Base-by-base conservation (phyloP, 2,329 filamentous ascomycete species). In the Aspergillus brasiliensis region DNA sequence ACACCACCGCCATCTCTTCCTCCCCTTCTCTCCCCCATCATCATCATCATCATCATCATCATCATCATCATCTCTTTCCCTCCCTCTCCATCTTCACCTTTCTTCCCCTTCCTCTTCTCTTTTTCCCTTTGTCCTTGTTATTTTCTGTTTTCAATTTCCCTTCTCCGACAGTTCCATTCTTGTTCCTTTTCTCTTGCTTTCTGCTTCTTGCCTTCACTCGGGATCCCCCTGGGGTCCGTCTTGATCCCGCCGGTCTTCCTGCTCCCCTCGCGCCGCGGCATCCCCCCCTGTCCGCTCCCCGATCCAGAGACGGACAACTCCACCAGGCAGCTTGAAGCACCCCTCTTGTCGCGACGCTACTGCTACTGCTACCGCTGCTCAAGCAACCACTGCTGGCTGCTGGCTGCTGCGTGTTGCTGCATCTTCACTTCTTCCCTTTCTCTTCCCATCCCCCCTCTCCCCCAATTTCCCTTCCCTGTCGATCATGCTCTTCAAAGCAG, bases 251-350 rank as follows among this genome's bases (percentile, higher is more conserved):
- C 61, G 60, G 51, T 46, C 60, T 59, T 51, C 61, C 57, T 53
- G 63, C 58, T 61, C 60, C 63, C 64, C 62, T 66, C 64, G 60
- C 61, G 63, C 64, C 63, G 48, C 59, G 31, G 48, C 59, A 11
- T 11, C 53, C 65, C 66, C 65, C 65, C 69, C 51, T 63, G 62
- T 70, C 69, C 66, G 65, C 64, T 68, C 67, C 66, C 65, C 69
- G 57, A 40, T 51, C 57, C 53, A 51, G 37, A 49, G 52, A 46
- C 58, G 59, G 60, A 49, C 69, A 34, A 66, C 63, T 65, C 67
- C 62, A 48, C 48, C 49, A 58, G 31, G 31, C n/a, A n/a, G n/a
- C 31, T 34, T 34, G 10, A 34, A 34, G 58, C 52, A 56, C 68
- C 62, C 64, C 65, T 60, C 46, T 53, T 64, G 48, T 62, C 63